Base-by-base conservation (phyloP, 345 rosid species). In the Eucalyptus camaldulensis region DNA sequence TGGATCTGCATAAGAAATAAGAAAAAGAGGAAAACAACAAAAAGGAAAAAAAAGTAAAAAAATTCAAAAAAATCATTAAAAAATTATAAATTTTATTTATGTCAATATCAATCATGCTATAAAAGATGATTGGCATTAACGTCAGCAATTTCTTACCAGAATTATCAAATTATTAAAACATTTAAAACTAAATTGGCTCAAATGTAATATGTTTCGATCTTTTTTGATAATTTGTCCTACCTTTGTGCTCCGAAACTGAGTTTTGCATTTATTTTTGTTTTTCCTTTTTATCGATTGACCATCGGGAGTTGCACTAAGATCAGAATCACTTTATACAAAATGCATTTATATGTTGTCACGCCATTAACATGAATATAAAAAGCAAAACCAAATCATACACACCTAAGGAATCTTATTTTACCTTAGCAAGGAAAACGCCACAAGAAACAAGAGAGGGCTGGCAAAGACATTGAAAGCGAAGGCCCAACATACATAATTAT, bases 71-170 rank as follows among this genome's bases (percentile, higher is more conserved):
- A 49, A 4, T 47, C 49, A 49, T 49, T 12, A 49, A 49, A 49
- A 0, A 49, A 49, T 49, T 49, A 12, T 2, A 49, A 49, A 49
- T 1, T 49, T 12, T 49, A 49, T 49, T 0, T 0, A 49, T 2
- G 5, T 49, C 5, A 49, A 1, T 3, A 4, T 4, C 4, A 31
- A 0, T 10, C 49, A 1, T 4, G 49, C 13, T 1, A 47, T 47
- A 47, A 47, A 47, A 47, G 1, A 47, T 47, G 4, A 5, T 0
- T 47, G 1, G 49, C 13, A 9, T 44, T 9, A 45, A 14, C 3
- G 5, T 31, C 24, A 31, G 0, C 6, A 2, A 67, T 31, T n/a
- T 65, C 3, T 9, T 1, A 9, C 11, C 1, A 31, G 8, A 67
- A 67, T 67, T 7, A 5, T 16, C 6, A 67, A 31, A 67, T 67